These are phyloP conservation scores for Claviceps arundinis DNA, from an alignment of 2,329 filamentous ascomycete species.

Conservation along the genomic window DNA sequence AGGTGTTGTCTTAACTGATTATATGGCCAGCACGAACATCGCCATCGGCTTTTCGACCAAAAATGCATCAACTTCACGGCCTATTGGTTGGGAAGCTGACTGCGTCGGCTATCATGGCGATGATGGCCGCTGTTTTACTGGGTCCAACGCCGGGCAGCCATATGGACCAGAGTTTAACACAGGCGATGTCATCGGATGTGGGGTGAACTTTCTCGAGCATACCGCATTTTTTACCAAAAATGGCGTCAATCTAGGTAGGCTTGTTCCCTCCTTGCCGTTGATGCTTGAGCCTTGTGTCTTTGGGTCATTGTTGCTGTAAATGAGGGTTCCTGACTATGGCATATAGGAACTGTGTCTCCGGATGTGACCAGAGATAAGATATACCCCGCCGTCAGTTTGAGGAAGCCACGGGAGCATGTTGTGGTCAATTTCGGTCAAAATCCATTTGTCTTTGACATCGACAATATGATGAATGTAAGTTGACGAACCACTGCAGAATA, in stretches of 20 bases:
- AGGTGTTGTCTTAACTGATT: slow-evolving; percentile 3
- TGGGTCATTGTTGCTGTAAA: not conserved
- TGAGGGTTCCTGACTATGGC: slow-evolving; percentile 1
- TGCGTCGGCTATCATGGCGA: slow-evolving; percentile 60
- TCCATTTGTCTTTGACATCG: slow-evolving; percentile 84
- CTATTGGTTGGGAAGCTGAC: slow-evolving; percentile 54
- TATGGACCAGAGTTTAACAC: slow-evolving; percentile 44
- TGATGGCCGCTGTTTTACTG: slow-evolving; percentile 48
- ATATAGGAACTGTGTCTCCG: slow-evolving; percentile 53
- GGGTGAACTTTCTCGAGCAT: slow-evolving; percentile 50
- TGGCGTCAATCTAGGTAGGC: slow-evolving; percentile 38
- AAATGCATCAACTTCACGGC: slow-evolving; percentile 37
- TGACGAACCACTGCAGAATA: not conserved
- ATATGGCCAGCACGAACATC: slow-evolving; percentile 37
- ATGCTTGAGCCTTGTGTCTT: not conserved
- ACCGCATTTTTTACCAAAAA: slow-evolving; percentile 60
- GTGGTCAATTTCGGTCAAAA: slow-evolving; percentile 55
- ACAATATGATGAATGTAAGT: slow-evolving; percentile 64
- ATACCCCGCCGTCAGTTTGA: slow-evolving; percentile 55
- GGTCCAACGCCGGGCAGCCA: slow-evolving; percentile 40
- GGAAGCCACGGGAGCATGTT: slow-evolving; percentile 48
- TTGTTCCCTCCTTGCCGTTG: slow-evolving; percentile 3
- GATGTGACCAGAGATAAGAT: slow-evolving; percentile 49
- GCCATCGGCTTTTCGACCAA: slow-evolving; percentile 49
- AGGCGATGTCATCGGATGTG: slow-evolving; percentile 49